A percentile compares a stretch with the other conserved stretches of the same genome.
Conservation (phyloP, 441 rosid genomes). For the Pelargonium australe region DNA sequence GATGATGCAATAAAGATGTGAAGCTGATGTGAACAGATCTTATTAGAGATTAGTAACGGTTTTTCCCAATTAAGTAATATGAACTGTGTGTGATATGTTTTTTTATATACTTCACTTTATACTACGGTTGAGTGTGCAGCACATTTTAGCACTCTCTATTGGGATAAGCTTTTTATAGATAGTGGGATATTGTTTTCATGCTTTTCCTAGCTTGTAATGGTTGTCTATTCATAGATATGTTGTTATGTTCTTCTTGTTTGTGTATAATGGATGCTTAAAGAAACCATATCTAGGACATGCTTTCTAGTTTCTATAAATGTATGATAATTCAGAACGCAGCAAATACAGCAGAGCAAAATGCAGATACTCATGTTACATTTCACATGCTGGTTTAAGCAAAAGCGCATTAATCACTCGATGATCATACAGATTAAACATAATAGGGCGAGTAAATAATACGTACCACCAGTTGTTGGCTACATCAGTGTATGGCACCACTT, state of each 20-base stretch:
- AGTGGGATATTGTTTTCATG: background rate
- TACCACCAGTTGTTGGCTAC: constrained; percentile 1
- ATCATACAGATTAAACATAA: background rate
- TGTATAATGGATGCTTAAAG: background rate
- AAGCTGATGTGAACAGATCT: constrained; percentile 18
- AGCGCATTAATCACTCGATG: background rate
- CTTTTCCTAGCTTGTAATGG: constrained; percentile 15
- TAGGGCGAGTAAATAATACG: background rate
- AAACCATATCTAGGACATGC: background rate
- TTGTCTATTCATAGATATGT: constrained; percentile 5
- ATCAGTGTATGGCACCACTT: background rate
- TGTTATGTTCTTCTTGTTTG: background rate
- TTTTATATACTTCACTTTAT: background rate
- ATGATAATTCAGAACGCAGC: background rate
- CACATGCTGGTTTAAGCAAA: too few species aligned
- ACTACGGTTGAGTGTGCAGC: constrained; percentile 7
- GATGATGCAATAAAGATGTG: constrained; percentile 25
- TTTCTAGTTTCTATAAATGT: background rate
- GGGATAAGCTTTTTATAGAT: constrained; percentile 1
- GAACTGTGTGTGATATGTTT: constrained; percentile 9
- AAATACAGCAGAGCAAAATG: background rate
- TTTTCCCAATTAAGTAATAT: background rate
- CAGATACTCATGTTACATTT: background rate
- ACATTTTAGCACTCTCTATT: background rate
- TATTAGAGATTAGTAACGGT: constrained; percentile 3